Percentiles rank a stretch among this genome's conserved stretches.
Evolutionary conservation across 2,329 filamentous ascomycete genomes (phyloP).

Genomic region (Pseudogymnoascus verrucosus): DNA sequence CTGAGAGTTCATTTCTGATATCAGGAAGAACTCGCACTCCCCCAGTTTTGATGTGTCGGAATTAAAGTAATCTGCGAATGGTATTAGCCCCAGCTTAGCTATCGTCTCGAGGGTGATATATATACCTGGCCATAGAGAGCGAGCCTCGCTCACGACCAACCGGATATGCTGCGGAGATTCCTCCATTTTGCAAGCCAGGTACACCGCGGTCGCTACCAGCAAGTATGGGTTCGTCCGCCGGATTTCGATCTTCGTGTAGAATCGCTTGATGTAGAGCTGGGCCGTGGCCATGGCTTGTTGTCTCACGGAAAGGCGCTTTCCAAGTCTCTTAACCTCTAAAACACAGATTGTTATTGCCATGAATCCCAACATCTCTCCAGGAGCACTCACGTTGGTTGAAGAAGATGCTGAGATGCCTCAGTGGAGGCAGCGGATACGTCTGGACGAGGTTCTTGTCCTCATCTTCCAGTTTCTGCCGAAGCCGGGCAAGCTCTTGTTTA

Average conservation of each 20-base stretch:
- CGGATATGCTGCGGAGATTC: conserved; percentile 95
- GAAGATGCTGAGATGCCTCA: conserved; percentile 78
- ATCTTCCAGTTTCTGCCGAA: conserved; percentile 70
- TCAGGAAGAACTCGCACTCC: conserved; percentile 68
- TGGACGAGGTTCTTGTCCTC: conserved; percentile 66
- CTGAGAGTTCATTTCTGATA: conserved; percentile 66
- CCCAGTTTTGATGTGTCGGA: conserved; percentile 61
- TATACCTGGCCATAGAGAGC: conserved; percentile 70
- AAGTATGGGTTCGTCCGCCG: conserved; percentile 90
- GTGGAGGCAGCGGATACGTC: conserved; percentile 74
- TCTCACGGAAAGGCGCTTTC: conserved; percentile 68
- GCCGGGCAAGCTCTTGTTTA: conserved; percentile 66
- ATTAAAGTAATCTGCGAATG: conserved; percentile 47
- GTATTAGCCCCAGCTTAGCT: conserved; percentile 13
- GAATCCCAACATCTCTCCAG: neutral
- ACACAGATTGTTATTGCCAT: conserved; percentile 12
- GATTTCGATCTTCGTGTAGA: conserved; percentile 86
- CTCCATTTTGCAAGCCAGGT: conserved; percentile 96
- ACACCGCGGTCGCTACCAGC: conserved; percentile 85
- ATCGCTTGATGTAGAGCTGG: conserved; percentile 88
- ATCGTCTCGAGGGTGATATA: conserved; percentile 6
- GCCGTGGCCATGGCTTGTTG: conserved; percentile 93
- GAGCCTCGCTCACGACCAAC: conserved; percentile 77
- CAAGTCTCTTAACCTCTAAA: conserved; percentile 71
- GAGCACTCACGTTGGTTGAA: conserved; percentile 70